A percentile compares a stretch with the other conserved stretches of the same genome.
Conservation (phyloP, 108 stramenopile genomes). For the Fistulifera pelliculosa region DNA sequence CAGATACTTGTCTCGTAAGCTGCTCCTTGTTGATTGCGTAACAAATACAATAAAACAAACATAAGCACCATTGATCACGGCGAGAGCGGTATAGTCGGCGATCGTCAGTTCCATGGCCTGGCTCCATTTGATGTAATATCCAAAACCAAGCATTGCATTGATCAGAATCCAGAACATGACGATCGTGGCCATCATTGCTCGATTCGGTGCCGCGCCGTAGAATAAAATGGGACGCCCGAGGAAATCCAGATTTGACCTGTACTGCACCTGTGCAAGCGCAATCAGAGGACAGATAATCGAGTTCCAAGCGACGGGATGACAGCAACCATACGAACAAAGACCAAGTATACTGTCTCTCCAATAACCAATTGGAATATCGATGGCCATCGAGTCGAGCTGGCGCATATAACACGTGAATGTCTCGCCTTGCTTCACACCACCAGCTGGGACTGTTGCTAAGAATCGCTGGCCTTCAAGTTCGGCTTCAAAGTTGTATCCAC, state of each 20-base stretch:
- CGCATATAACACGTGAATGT: conserved; percentile 44
- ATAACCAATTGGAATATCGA: conserved; percentile 30
- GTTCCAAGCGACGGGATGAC: conserved; percentile 52
- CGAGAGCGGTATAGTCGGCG: conserved; percentile 30
- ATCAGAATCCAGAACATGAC: conserved; percentile 50
- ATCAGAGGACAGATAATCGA: conserved; percentile 57
- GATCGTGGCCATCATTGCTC: conserved; percentile 44
- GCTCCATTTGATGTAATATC: conserved; percentile 30
- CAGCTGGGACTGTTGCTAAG: conserved; percentile 61
- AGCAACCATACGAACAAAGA: conserved; percentile 36
- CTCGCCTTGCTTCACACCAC: conserved; percentile 65
- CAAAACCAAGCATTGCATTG: conserved; percentile 40
- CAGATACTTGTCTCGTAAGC: conserved; percentile 48
- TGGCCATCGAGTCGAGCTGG: conserved; percentile 39
- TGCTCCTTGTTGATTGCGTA: conserved; percentile 40
- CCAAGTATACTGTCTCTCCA: conserved; percentile 58
- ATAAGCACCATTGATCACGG: conserved; percentile 34
- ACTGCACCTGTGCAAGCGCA: conserved; percentile 67
- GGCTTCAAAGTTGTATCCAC: conserved; percentile 74
- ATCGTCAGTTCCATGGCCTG: conserved; percentile 20
- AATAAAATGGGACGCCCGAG: conserved; percentile 33
- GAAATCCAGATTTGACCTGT: conserved; percentile 56
- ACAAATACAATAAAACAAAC: conserved; percentile 42
- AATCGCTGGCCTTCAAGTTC: conserved; percentile 50
- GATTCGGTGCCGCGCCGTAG: conserved; percentile 31